These are phyloP conservation scores for Misopates orontium DNA, from an alignment of 257 asterid genomes.

Conservation along the genomic window DNA sequence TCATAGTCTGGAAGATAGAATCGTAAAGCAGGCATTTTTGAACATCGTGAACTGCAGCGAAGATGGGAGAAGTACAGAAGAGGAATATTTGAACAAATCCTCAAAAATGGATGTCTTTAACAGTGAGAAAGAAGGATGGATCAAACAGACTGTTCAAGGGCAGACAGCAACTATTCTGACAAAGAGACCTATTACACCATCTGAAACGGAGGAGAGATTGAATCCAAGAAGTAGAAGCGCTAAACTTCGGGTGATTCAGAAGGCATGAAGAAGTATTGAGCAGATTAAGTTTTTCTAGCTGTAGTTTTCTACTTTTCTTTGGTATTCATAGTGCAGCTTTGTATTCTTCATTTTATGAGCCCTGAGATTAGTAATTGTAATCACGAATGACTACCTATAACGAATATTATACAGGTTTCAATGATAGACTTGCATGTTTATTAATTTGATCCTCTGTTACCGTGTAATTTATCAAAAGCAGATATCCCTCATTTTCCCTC, in stretches of 20 bases:
- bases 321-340: too few species aligned
- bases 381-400: too few species aligned
- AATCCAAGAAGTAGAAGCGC: conserved; percentile 90
- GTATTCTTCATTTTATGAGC: too few species aligned
- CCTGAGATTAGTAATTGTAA: too few species aligned
- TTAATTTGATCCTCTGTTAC: too few species aligned
- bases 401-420: too few species aligned
- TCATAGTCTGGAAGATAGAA: conserved; percentile 96
- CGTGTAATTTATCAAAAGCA: too few species aligned
- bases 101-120: conserved; percentile 11
- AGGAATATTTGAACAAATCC: conserved; percentile 9
- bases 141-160: conserved; percentile 69
- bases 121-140: conserved; percentile 64
- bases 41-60: conserved; percentile 45
- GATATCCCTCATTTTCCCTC: too few species aligned
- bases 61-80: conserved; percentile 34
- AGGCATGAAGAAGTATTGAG: conserved; percentile 35
- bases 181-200: conserved; percentile 91
- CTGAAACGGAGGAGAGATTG: conserved; percentile 75
- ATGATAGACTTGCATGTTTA: too few species aligned
- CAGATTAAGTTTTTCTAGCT: too few species aligned
- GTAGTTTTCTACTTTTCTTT: too few species aligned
- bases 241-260: conserved; percentile 87
- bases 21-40: conserved; percentile 87
- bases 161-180: conserved; percentile 61